These are phyloP conservation scores for Ophiorrhiza pumila DNA, from an alignment of 257 asterid species.

Conservation along the genomic window DNA sequence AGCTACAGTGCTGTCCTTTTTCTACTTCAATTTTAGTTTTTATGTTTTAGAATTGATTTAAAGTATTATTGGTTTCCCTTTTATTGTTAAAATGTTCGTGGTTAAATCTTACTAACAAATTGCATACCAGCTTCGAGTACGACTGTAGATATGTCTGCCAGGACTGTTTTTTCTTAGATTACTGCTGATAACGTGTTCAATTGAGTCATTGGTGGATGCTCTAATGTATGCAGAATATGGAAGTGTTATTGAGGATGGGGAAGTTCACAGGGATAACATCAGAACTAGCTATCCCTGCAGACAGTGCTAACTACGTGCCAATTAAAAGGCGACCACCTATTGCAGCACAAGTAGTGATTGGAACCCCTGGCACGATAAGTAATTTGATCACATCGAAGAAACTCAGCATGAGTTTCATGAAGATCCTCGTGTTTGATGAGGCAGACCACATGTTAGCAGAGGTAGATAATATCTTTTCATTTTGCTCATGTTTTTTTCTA, in stretches of 20 bases:
- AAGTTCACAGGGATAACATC: constrained; percentile 76
- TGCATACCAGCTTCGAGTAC: background rate
- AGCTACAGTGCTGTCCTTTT: background rate
- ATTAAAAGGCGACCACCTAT: constrained; percentile 54
- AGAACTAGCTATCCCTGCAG: constrained; percentile 70
- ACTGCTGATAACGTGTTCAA: background rate
- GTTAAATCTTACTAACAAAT: background rate
- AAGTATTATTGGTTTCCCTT: background rate
- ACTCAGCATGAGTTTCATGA: constrained; percentile 68
- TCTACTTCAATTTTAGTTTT: background rate
- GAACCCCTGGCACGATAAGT: constrained; percentile 91
- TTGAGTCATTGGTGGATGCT: background rate
- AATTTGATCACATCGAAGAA: constrained; percentile 66
- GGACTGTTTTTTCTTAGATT: too few species aligned
- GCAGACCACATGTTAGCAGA: constrained; percentile 96
- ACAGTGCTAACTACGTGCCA: constrained; percentile 45
- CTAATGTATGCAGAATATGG: constrained; percentile 61
- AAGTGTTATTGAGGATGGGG: constrained; percentile 91
- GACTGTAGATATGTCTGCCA: background rate
- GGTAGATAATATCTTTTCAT: constrained; percentile 32
- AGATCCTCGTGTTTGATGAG: constrained; percentile 92
- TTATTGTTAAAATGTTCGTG: background rate
- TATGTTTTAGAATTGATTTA: background rate
- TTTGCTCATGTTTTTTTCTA: background rate
- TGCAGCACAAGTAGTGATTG: constrained; percentile 77